Evolutionary conservation across 1,284 basidiomycete genomes (phyloP).

Genomic region (Naganishia albida): DNA sequence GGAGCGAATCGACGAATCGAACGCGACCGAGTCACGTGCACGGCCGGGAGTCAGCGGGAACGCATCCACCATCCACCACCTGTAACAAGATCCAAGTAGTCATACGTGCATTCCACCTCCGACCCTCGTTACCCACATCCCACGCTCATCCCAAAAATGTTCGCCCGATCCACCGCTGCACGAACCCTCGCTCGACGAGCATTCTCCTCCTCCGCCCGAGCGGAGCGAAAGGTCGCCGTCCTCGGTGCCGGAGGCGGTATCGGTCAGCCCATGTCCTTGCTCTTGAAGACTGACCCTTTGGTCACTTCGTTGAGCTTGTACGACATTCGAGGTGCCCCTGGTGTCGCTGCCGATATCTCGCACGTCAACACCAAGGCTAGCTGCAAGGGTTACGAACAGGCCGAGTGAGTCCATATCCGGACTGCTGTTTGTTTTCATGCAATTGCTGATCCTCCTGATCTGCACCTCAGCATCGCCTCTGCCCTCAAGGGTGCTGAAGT

Average conservation of each 20-base stretch:
- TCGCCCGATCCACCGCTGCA: constrained; percentile 35
- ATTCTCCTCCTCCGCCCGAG: constrained; percentile 52
- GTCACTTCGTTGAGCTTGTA: constrained; percentile 84
- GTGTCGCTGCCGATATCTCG: constrained; percentile 90
- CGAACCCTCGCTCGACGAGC: constrained; percentile 38
- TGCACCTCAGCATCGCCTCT: constrained; percentile 73
- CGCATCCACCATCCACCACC: background rate
- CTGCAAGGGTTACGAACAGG: constrained; percentile 65
- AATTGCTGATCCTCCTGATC: background rate
- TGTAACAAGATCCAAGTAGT: background rate
- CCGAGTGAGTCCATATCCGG: constrained; percentile 44
- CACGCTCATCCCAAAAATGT: constrained; percentile 32
- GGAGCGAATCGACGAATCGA: constrained; percentile 1
- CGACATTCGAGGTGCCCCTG: constrained; percentile 96
- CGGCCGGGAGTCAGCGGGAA: background rate
- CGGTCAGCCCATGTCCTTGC: constrained; percentile 79
- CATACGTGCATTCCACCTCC: background rate
- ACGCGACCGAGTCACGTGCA: constrained; percentile 4
- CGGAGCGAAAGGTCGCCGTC: constrained; percentile 52
- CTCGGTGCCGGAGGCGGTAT: constrained; percentile 51
- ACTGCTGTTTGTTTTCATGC: background rate
- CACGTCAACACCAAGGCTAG: constrained; percentile 66
- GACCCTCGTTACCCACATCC: background rate
- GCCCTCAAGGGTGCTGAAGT: constrained; percentile 84
- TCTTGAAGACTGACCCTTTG: constrained; percentile 81